Percentiles rank a stretch among this genome's conserved stretches.
Conservation (phyloP, 2,329 filamentous ascomycete genomes). For the Claviceps sp. region DNA sequence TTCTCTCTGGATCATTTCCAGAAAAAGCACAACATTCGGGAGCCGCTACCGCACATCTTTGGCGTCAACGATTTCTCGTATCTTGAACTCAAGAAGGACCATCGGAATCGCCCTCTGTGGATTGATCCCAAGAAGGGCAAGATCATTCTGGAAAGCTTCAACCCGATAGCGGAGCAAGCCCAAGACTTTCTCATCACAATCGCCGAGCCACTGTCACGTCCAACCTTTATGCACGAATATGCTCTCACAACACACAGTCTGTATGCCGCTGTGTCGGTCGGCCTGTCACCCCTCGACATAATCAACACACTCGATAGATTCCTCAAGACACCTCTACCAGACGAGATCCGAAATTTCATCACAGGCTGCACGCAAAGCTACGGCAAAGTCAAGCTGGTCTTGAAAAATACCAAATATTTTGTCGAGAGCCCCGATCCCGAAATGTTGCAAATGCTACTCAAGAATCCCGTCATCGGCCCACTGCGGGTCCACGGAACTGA, state of each 20-base stretch:
- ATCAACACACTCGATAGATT: constrained; percentile 78
- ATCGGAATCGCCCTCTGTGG: constrained; percentile 82
- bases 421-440: constrained; percentile 83
- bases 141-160: constrained; percentile 91
- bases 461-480: constrained; percentile 69
- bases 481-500: constrained; percentile 59
- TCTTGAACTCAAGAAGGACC: constrained; percentile 72
- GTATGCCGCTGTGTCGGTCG: constrained; percentile 90
- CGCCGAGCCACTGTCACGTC: constrained; percentile 81
- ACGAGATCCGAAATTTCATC: constrained; percentile 70
- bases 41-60: constrained; percentile 34
- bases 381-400: constrained; percentile 87
- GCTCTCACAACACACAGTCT: constrained; percentile 81
- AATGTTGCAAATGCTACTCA: constrained; percentile 75
- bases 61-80: constrained; percentile 61
- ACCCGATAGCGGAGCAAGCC: constrained; percentile 69
- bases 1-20: constrained; percentile 43
- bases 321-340: constrained; percentile 75
- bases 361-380: constrained; percentile 73
- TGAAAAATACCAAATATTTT: constrained; percentile 90
- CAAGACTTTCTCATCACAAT: constrained; percentile 95
- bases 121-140: constrained; percentile 77
- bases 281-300: constrained; percentile 79
- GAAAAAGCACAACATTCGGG: constrained; percentile 28
- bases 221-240: constrained; percentile 88